Base-by-base conservation (phyloP, 2,329 filamentous ascomycete genomes). In the Fusarium pininemorale region DNA sequence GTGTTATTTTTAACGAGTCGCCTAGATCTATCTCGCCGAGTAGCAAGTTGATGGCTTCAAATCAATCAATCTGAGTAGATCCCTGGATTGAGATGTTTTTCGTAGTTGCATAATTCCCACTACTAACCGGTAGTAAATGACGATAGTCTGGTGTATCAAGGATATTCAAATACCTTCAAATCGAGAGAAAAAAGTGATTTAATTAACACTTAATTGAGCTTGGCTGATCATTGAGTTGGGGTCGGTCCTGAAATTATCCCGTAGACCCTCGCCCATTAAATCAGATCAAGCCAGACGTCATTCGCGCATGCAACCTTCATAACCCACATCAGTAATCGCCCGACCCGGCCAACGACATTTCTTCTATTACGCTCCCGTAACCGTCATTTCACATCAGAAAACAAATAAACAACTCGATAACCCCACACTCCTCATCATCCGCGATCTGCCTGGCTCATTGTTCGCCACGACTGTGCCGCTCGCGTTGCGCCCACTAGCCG, bases 211-310 rank as follows among this genome's bases (percentile, higher is more conserved):
- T 14, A 37, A 47, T 37, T 26, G 20, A 18, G 41, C 42, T 50
- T 16, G 41, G 48, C 26, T 50, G 26, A 22, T 38, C 44, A 35
- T 28, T 66, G 41, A 65, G 69, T 48, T 58, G 64, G 38, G 47
- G 39, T 59, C 66, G 66, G 69, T 51, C 55, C 69, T 72, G 70
- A 58, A 66, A 64, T 75, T 73, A 70, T 66, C 70, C 69, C 57
- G 55, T 67, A 30, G 54, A 68, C 65, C 66, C 73, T 69, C 69
- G 70, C 60, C 39, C 63, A 68, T 47, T 63, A 48, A 66, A 74
- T 47, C 63, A 48, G 67, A 74, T 74, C 73, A 73, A 66, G 58
- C 69, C 70, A 78, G 74, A 78, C 77, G 77, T 78, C 76, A 78
- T 78, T 77, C 70, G 48, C 54, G 69, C 72, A 53, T 50, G 45